These are phyloP conservation scores for Quercus wislizeni DNA, from an alignment of 306 rosid species.

Conservation along the genomic window DNA sequence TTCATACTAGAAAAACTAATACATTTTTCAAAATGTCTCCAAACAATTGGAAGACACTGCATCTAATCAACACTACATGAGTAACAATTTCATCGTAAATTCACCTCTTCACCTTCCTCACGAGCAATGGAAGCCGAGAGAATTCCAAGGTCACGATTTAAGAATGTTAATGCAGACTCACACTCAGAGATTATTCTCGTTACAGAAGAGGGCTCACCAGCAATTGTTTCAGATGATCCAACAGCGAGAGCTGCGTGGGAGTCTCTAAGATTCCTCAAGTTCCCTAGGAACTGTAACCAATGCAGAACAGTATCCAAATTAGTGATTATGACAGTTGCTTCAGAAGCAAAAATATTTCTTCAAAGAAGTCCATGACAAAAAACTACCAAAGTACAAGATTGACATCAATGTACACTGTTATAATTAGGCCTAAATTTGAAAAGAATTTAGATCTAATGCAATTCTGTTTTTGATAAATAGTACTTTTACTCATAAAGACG, in stretches of 20 bases:
- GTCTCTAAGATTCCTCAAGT: slow-evolving; percentile 87
- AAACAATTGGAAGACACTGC: neutral
- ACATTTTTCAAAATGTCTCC: neutral
- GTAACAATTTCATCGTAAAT: slow-evolving; percentile 25
- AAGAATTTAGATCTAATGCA: too few relatives aligned
- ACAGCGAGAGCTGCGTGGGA: slow-evolving; percentile 83
- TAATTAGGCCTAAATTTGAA: neutral
- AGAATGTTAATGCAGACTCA: slow-evolving; percentile 77
- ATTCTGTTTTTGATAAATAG: too few relatives aligned
- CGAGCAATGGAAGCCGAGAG: slow-evolving; percentile 96
- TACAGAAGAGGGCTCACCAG: slow-evolving; percentile 85
- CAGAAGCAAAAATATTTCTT: neutral
- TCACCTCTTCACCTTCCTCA: slow-evolving; percentile 60
- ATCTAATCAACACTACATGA: neutral
- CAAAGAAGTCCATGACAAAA: neutral
- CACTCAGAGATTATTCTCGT: slow-evolving; percentile 86
- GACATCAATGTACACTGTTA: neutral
- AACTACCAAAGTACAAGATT: neutral
- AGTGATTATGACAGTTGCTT: neutral
- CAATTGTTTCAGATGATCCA: slow-evolving; percentile 81
- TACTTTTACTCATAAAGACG: too few relatives aligned
- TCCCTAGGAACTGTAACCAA: slow-evolving; percentile 68
- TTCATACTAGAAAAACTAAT: neutral
- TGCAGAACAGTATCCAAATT: neutral
- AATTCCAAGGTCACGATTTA: slow-evolving; percentile 88